Evolutionary conservation across 208 protist genomes (phyloP).

Genomic region (Trichomonas gallinae): DNA sequence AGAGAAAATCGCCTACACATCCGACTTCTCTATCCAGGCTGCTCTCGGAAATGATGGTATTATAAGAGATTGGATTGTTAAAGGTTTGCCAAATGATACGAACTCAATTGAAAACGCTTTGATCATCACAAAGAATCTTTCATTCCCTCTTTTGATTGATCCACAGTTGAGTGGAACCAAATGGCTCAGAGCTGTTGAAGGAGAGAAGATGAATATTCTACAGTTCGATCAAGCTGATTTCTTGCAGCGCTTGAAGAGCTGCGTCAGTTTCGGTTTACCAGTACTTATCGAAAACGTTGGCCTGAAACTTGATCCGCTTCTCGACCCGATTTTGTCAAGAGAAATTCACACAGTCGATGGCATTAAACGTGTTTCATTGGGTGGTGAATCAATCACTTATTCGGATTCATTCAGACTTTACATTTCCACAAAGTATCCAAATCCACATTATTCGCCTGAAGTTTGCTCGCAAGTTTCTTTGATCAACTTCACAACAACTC

Average conservation of each 20-base stretch:
- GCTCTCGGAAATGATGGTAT: slow-evolving; percentile 74
- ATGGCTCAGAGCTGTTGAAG: slow-evolving; percentile 53
- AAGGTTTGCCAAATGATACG: slow-evolving; percentile 75
- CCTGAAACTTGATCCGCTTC: slow-evolving; percentile 83
- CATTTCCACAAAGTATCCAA: slow-evolving; percentile 58
- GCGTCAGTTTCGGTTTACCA: slow-evolving; percentile 68
- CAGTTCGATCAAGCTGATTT: slow-evolving; percentile 76
- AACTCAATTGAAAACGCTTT: slow-evolving; percentile 85
- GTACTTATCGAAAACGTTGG: slow-evolving; percentile 81
- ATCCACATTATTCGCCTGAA: slow-evolving; percentile 57
- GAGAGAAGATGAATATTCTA: slow-evolving; percentile 80
- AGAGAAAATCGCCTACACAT: slow-evolving; percentile 54
- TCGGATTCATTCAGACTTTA: slow-evolving; percentile 50
- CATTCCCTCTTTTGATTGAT: slow-evolving; percentile 43
- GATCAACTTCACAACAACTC: slow-evolving; percentile 61
- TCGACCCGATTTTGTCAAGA: slow-evolving; percentile 80
- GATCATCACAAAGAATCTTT: not conserved
- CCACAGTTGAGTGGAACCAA: slow-evolving; percentile 43
- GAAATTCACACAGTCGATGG: slow-evolving; percentile 46
- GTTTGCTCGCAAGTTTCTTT: slow-evolving; percentile 57
- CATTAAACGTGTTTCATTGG: slow-evolving; percentile 48
- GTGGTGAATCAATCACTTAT: slow-evolving; percentile 55
- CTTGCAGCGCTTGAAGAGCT: slow-evolving; percentile 66
- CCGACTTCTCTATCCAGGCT: slow-evolving; percentile 61
- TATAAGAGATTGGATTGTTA: slow-evolving; percentile 81